A percentile compares a stretch with the other conserved stretches of the same genome.
Conservation (phyloP, 2,329 filamentous ascomycete species). For the Penicillium hordei region DNA sequence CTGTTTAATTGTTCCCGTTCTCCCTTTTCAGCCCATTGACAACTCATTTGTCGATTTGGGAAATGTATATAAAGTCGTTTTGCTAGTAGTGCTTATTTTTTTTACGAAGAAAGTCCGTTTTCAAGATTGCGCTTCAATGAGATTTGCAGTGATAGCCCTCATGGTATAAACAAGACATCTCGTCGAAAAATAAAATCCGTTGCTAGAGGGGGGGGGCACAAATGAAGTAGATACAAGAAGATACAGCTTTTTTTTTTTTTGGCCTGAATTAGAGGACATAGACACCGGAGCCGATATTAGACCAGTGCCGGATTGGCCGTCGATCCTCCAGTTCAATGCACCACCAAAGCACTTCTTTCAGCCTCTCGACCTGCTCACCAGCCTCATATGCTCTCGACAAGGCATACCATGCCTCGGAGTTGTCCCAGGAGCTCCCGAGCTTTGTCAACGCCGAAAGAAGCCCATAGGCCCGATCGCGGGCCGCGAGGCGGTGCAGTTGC, state of each 20-base stretch:
- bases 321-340: slow-evolving; percentile 92
- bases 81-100: slow-evolving; percentile 23
- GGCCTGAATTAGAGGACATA: slow-evolving; percentile 57
- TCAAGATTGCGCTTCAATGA: slow-evolving; percentile 17
- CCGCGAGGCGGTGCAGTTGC: slow-evolving; percentile 77
- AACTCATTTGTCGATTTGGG: slow-evolving; percentile 13
- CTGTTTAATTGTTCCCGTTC: slow-evolving; percentile 10
- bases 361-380: slow-evolving; percentile 79
- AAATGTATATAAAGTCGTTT: slow-evolving; percentile 41
- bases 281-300: slow-evolving; percentile 63
- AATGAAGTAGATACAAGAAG: slow-evolving; percentile 27
- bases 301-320: slow-evolving; percentile 76
- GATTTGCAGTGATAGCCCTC: slow-evolving; percentile 3
- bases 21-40: slow-evolving; percentile 3
- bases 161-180: slow-evolving; percentile 31
- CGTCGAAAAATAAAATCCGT: slow-evolving; percentile 11
- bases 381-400: slow-evolving; percentile 85
- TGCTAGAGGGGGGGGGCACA: slow-evolving; percentile 4
- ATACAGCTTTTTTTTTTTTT: slow-evolving; percentile 12
- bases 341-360: slow-evolving; percentile 95
- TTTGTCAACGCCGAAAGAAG: slow-evolving; percentile 81
- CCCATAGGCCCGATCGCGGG: slow-evolving; percentile 83
- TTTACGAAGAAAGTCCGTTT: slow-evolving; percentile 19
- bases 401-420: slow-evolving; percentile 88
- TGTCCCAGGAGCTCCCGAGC: slow-evolving; percentile 83